Evolutionary conservation across 306 rosid genomes (phyloP).

Genomic region (Casuarina cunninghamiana): DNA sequence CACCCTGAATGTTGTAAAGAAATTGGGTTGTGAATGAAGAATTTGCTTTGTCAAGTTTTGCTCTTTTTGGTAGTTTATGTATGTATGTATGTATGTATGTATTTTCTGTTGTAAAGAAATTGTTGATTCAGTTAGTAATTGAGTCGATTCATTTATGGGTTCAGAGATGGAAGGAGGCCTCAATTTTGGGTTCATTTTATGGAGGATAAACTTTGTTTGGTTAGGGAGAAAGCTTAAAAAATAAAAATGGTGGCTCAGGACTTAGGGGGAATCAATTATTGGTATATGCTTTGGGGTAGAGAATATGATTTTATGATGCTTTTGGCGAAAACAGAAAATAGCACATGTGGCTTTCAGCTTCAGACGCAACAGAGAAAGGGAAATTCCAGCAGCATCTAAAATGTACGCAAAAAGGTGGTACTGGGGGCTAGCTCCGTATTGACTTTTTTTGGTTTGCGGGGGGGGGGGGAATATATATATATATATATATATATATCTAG

Average conservation of each 20-base stretch:
- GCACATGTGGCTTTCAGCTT: too few species aligned
- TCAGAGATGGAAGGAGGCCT: not conserved
- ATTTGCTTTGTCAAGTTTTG: not conserved
- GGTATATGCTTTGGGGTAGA: not conserved
- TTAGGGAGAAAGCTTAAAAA: too few species aligned
- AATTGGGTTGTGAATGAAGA: too few species aligned
- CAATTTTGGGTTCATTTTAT: too few species aligned
- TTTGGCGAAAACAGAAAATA: too few species aligned
- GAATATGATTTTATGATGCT: not conserved
- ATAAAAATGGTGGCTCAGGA: not conserved
- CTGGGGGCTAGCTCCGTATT: too few species aligned
- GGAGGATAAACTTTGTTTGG: not conserved
- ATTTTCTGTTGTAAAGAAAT: slow-evolving; percentile 17
- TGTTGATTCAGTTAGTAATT: not conserved
- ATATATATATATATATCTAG: too few species aligned
- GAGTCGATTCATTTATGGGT: not conserved
- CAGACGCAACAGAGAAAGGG: too few species aligned
- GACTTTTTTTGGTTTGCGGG: too few species aligned
- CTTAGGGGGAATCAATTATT: not conserved
- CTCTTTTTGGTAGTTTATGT: not conserved
- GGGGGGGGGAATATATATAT: too few species aligned
- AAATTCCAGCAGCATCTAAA: too few species aligned
- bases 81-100: not conserved
- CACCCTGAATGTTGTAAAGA: slow-evolving; percentile 35
- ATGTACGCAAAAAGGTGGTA: too few species aligned